Conservation (phyloP, 164 flowering plant species). For the Vitis amurensis region DNA sequence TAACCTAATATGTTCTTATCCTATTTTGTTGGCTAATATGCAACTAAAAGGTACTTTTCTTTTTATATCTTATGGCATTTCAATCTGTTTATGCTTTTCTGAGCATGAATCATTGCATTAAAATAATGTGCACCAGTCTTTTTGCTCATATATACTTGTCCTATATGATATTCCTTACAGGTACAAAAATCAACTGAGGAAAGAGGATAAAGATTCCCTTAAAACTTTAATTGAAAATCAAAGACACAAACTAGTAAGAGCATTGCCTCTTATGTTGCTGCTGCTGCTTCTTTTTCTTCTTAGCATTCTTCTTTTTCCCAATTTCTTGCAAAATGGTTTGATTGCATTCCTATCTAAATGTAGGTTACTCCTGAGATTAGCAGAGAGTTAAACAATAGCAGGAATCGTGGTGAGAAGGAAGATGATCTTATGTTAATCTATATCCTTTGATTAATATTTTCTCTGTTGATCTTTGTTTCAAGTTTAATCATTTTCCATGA, state of each 20-base stretch:
- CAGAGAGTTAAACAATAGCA: slow-evolving; percentile 77
- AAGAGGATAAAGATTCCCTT: slow-evolving; percentile 73
- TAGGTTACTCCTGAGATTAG: slow-evolving; percentile 90
- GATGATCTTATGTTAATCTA: slow-evolving; percentile 60
- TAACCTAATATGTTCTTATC: no score
- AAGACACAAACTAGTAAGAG: slow-evolving; percentile 66
- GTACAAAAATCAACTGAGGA: slow-evolving; percentile 75
- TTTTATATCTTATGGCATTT: no score
- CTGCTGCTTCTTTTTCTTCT: not conserved
- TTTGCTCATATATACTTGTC: not conserved
- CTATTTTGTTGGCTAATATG: no score
- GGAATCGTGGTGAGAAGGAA: slow-evolving; percentile 82
- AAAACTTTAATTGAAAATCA: slow-evolving; percentile 59
- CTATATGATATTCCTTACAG: slow-evolving; percentile 32
- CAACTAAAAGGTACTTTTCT: no score
- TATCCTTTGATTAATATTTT: slow-evolving; percentile 54
- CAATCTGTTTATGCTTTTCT: not conserved
- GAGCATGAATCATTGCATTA: not conserved
- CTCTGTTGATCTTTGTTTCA: not conserved
- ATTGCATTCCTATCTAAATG: slow-evolving; percentile 9
- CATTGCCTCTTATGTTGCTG: slow-evolving; percentile 1
- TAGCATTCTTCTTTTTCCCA: not conserved
- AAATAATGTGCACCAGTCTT: not conserved
- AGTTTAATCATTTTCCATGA: not conserved
- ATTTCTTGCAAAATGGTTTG: not conserved